Conservation (phyloP, 176 grass and related monocot genomes). For the Oryza glumipatula region DNA sequence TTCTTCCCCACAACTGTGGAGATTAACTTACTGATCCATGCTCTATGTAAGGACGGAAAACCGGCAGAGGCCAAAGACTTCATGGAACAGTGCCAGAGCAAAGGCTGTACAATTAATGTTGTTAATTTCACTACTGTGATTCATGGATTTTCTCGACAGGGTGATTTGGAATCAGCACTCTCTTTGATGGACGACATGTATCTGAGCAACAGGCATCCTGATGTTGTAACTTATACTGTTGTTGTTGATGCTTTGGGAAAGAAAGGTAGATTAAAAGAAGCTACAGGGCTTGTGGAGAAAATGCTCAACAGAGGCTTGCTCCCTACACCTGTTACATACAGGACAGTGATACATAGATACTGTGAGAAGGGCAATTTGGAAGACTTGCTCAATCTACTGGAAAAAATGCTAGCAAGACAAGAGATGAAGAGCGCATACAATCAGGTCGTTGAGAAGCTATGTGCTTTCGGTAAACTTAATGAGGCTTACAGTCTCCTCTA, state of each 20-base stretch:
- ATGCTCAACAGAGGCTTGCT: slow-evolving; percentile 89
- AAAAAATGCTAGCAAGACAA: slow-evolving; percentile 75
- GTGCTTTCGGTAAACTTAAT: slow-evolving; percentile 68
- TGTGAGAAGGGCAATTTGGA: slow-evolving; percentile 73
- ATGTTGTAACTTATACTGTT: slow-evolving; percentile 90
- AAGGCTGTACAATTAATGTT: slow-evolving; percentile 86
- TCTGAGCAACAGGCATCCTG: slow-evolving; percentile 88
- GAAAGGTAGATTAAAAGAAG: slow-evolving; percentile 79
- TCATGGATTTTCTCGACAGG: slow-evolving; percentile 82
- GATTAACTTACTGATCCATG: slow-evolving; percentile 92
- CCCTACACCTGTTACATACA: slow-evolving; percentile 87
- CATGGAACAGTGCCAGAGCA: slow-evolving; percentile 90
- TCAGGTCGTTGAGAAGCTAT: slow-evolving; percentile 90
- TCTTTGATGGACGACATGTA: slow-evolving; percentile 97
- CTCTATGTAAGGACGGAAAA: slow-evolving; percentile 68
- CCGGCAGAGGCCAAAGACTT: slow-evolving; percentile 74
- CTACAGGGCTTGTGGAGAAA: slow-evolving; percentile 69
- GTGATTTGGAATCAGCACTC: slow-evolving; percentile 76
- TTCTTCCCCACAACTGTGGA: slow-evolving; percentile 83
- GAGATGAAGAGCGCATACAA: slow-evolving; percentile 72
- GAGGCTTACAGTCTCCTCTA: slow-evolving; percentile 72
- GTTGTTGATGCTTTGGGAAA: slow-evolving; percentile 82
- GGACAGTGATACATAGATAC: slow-evolving; percentile 88
- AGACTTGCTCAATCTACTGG: slow-evolving; percentile 74
- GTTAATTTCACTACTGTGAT: slow-evolving; percentile 96